Evolutionary conservation across 2,329 filamentous ascomycete species (phyloP).

Genomic region (Calcarisporium arbuscula): DNA sequence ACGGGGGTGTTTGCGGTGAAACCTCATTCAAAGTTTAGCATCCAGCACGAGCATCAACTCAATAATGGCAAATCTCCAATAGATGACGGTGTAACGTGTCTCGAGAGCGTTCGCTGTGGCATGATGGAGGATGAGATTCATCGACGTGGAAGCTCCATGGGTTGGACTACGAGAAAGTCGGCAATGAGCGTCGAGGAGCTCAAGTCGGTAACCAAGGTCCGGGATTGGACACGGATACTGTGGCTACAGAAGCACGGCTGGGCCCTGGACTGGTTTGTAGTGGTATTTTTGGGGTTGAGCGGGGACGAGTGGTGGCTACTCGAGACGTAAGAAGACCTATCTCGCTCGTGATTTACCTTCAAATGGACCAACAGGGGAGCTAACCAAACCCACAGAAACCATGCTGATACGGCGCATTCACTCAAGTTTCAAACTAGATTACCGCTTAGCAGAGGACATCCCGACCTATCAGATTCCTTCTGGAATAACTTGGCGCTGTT

Average conservation of each 20-base stretch:
- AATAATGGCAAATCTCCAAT: slow-evolving; percentile 53
- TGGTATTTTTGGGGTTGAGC: slow-evolving; percentile 61
- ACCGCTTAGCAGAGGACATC: slow-evolving; percentile 36
- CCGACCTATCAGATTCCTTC: slow-evolving; percentile 41
- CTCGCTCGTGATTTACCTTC: too few relatives aligned
- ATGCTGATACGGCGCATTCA: slow-evolving; percentile 16
- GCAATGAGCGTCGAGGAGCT: slow-evolving; percentile 48
- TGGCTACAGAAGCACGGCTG: slow-evolving; percentile 71
- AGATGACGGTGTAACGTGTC: slow-evolving; percentile 47
- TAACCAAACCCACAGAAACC: slow-evolving; percentile 18
- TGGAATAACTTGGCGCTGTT: slow-evolving; percentile 47
- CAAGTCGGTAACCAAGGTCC: slow-evolving; percentile 55
- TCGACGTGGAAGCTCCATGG: slow-evolving; percentile 52
- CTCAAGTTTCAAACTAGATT: slow-evolving; percentile 31
- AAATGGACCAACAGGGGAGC: slow-evolving; percentile 1
- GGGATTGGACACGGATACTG: slow-evolving; percentile 55
- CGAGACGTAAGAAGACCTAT: slow-evolving; percentile 44
- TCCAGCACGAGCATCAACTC: slow-evolving; percentile 56
- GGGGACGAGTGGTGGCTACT: slow-evolving; percentile 78
- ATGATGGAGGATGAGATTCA: slow-evolving; percentile 56
- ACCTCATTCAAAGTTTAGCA: slow-evolving; percentile 52
- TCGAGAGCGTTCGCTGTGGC: slow-evolving; percentile 59
- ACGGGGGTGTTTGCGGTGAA: slow-evolving; percentile 70
- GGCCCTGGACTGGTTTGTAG: slow-evolving; percentile 65
- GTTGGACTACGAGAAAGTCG: slow-evolving; percentile 52